Base-by-base conservation (phyloP, 441 rosid species). In the Euphorbia schlechtendalii region DNA sequence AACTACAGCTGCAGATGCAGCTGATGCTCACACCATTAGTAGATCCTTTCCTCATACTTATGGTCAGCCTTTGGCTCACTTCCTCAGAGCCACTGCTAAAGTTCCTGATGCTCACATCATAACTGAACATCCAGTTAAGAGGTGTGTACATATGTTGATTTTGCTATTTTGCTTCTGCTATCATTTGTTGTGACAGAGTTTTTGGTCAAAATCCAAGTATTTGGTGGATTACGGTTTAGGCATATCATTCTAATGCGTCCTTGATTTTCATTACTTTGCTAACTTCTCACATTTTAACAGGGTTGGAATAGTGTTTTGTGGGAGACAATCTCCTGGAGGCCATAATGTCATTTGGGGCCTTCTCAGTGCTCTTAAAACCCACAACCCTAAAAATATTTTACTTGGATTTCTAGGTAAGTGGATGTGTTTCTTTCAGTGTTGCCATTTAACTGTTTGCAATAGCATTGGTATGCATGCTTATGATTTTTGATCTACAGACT, bases 281-380 rank as follows among this genome's bases (percentile, higher is more conserved):
- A 17, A 27, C 30, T 1, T 13, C 5, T 38, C 41, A n/a, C 59
- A 61, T 43, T 69, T 58, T 53, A 58, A 70, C 78, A 94, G 96
- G 82, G 99, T 95, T 5, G 99, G 98, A 72, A 59, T 95, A 43
- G 97, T 92, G 63, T 91, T 95, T 68, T 85, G 87, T 72, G 98
- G 99, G 69, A 87, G 99, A 78, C 99, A 95, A 67, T 89, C 99
- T 66, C 99, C 99, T 5, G 99, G 95, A 65, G 98, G 98, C 59
- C 99, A 95, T 74, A 95, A 95, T 77, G 99, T 95, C 51, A 64
- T 92, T 48, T 95, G 98, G 98, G 99, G 98, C 58, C 96, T 95
- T 63, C 72, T 76, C 69, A 59, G 73, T 65, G 98, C 98, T 64
- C 92, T 95, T 62, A 82, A 95, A 71, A 77, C 71, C 51, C 98